A percentile compares a stretch with the other conserved stretches of the same genome.
phyloP scores from a whole-genome alignment of 768 basidiomycete species.

The Termitomyces sp. region DNA sequence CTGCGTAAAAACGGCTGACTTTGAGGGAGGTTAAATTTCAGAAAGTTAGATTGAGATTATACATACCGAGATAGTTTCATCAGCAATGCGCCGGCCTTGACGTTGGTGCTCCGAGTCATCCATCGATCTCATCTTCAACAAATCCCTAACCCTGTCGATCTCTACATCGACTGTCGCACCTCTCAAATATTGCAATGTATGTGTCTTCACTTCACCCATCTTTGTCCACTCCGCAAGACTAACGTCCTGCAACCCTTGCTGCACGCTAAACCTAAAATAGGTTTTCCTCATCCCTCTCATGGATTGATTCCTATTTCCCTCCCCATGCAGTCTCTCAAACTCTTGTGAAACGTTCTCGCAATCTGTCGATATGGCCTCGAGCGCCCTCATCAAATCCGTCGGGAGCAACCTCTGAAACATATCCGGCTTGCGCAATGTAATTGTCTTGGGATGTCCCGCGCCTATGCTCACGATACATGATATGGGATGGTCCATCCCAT shows the following conservation, averaged over 20 bases:
- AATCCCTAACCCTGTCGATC: not conserved
- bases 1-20: not conserved
- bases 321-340: not conserved
- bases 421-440: not conserved
- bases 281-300: not conserved
- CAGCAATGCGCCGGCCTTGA: not conserved
- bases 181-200: slow-evolving; percentile 1
- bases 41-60: not conserved
- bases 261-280: slow-evolving; percentile 10
- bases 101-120: not conserved
- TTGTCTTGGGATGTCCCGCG: not conserved
- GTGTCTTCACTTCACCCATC: slow-evolving; percentile 6
- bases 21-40: not conserved
- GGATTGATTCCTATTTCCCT: not conserved
- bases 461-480: slow-evolving; percentile 8
- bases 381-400: not conserved
- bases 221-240: slow-evolving; percentile 4
- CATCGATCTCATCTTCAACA: not conserved
- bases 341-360: slow-evolving; percentile 4
- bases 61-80: not conserved
- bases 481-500: not conserved
- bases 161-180: not conserved
- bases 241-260: slow-evolving; percentile 10
- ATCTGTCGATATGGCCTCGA: slow-evolving; percentile 2
- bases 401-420: not conserved